Evolutionary conservation across 768 basidiomycete genomes (phyloP).

Genomic region (Solioccasus polychromus): DNA sequence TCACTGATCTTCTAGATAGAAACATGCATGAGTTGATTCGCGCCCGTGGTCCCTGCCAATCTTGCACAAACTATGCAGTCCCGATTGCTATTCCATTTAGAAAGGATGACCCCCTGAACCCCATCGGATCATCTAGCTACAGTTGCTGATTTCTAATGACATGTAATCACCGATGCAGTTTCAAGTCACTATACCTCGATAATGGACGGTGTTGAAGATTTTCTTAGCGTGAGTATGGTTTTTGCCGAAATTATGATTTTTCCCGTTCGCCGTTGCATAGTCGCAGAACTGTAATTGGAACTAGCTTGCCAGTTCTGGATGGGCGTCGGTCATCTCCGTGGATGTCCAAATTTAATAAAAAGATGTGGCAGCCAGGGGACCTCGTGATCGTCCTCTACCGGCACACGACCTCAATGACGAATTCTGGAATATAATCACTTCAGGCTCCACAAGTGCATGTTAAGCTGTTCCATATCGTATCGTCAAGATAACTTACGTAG

Average conservation of each 20-base stretch:
- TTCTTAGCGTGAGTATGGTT: background rate
- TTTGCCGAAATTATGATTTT: too few relatives aligned
- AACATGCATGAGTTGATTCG: too few relatives aligned
- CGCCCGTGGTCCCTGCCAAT: slow-evolving; percentile 48
- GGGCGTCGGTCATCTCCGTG: background rate
- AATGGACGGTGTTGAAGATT: too few relatives aligned
- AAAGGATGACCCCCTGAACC: background rate
- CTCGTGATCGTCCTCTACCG: slow-evolving; percentile 3
- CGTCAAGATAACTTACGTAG: too few relatives aligned
- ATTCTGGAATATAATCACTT: slow-evolving; percentile 7
- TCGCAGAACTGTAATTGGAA: too few relatives aligned
- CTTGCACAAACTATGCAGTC: slow-evolving; percentile 39
- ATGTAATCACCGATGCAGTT: slow-evolving; percentile 22
- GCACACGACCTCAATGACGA: background rate
- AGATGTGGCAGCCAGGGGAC: slow-evolving; percentile 14
- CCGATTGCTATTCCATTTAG: background rate
- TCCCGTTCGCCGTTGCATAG: too few relatives aligned
- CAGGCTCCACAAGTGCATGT: slow-evolving; percentile 1
- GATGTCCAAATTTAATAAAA: slow-evolving; percentile 3
- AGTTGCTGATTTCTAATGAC: background rate
- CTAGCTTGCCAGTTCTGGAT: too few relatives aligned
- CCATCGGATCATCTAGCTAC: slow-evolving; percentile 4
- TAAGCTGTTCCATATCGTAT: slow-evolving; percentile 12
- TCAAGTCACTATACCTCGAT: slow-evolving; percentile 6
- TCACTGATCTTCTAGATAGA: slow-evolving; percentile 29